Evolutionary conservation across 2,329 filamentous ascomycete genomes (phyloP).

Genomic region (Aphanocladium album): DNA sequence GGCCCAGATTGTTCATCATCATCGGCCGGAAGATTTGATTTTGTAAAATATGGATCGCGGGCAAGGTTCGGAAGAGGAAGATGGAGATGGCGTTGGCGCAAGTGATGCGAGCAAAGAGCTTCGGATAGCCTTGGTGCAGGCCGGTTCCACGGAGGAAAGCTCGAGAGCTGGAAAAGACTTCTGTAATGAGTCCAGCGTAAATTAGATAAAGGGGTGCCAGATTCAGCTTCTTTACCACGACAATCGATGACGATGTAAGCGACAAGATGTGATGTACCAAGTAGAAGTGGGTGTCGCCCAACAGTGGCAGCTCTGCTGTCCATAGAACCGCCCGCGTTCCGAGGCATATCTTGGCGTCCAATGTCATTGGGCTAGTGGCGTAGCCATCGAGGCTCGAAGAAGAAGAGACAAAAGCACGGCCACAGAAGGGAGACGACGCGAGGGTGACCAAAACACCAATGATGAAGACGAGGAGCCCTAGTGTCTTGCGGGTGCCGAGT

Average conservation of each 20-base stretch:
- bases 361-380: neutral
- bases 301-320: slow-evolving; percentile 15
- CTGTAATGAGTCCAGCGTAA: slow-evolving; percentile 14
- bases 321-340: slow-evolving; percentile 13
- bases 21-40: neutral
- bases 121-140: neutral
- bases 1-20: neutral
- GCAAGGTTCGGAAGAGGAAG: neutral
- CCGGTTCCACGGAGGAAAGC: slow-evolving; percentile 12
- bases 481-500: neutral
- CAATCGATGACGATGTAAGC: slow-evolving; percentile 4
- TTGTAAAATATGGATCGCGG: neutral
- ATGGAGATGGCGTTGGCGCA: neutral
- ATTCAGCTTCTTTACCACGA: neutral
- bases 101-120: neutral
- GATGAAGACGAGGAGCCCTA: slow-evolving; percentile 15
- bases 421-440: slow-evolving; percentile 8
- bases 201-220: slow-evolving; percentile 13
- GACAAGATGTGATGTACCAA: slow-evolving; percentile 15
- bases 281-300: slow-evolving; percentile 14
- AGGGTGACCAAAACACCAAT: slow-evolving; percentile 13
- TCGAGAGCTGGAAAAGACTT: slow-evolving; percentile 12
- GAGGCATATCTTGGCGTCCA: slow-evolving; percentile 12
- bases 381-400: neutral
- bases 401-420: slow-evolving; percentile 8